Evolutionary conservation across 2,329 filamentous ascomycete species (phyloP), one percentile per base, ranked within the genome.

Genomic region (Colletotrichum nymphaeae): DNA sequence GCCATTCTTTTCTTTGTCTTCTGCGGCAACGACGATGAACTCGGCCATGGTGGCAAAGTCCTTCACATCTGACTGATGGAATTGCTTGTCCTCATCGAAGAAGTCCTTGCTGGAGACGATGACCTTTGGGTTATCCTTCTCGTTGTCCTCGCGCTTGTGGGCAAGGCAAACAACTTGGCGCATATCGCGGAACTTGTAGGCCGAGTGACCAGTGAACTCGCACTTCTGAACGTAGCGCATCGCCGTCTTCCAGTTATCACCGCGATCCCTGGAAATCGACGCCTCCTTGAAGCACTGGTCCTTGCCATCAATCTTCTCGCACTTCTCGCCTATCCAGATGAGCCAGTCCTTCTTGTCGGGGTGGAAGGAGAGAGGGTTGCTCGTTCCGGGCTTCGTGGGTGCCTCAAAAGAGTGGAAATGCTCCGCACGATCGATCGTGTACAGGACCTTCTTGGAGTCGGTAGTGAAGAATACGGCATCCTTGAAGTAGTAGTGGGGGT

Each of bases 21-120:
- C 88, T 6, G 93, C 92, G 1, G 95, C 95, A 63, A 98, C 93
- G 52, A 99, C 91, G 78, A 99, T 97, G 81, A 98, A 99, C 81
- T 99, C 97, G 52, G 93, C 93, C 96, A 98, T 98, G 5, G 93
- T 97, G 2, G 95, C 96, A 82, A 97, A 98, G 77, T 93, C 93
- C 77, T 93, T 91, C 55, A 98, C 93, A 73, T 95, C 89, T 28
- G 90, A 87, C 80, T 93, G 91, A 72, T 91, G 88, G 26, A 90
- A 85, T 16, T 86, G 85, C 77, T 92, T 88, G 75, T 91, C 88
- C 65, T 92, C 88, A 14, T 86, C 84, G 79, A 97, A 97, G 83
- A 93, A 95, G 78, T 97, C 92, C 56, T 94, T 88, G 81, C 93
- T 98, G 53, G 93, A 93, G 19, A 95, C 82, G 35, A 99, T 89